Percentiles rank a stretch among this genome's conserved stretches.
Evolutionary conservation across 257 asterid species (phyloP).

Genomic region (Nicotiana undulata): DNA sequence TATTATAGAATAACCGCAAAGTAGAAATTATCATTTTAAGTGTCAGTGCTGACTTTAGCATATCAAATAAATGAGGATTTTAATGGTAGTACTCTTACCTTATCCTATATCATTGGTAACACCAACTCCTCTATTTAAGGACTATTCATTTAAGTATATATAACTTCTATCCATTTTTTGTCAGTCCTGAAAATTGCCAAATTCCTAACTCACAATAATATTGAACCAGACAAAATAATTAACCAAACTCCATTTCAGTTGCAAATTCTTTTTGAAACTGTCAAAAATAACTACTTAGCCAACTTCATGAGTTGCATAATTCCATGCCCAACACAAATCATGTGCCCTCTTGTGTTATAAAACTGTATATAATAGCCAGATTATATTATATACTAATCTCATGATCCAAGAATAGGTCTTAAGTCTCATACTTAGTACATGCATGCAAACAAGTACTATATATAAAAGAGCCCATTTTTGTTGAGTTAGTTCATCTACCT

Average conservation of each 20-base stretch:
- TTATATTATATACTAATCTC: not conserved
- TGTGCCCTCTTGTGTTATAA: not conserved
- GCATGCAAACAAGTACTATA: constrained; percentile 15
- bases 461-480: constrained; percentile 17
- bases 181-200: not conserved
- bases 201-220: not conserved
- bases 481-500: constrained; percentile 40
- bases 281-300: not conserved
- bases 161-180: not conserved
- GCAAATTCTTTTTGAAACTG: constrained; percentile 3
- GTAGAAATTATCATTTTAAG: not conserved
- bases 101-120: constrained; percentile 18
- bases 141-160: not conserved
- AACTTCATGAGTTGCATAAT: not conserved
- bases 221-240: not conserved
- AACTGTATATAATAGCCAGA: not conserved
- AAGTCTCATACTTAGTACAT: constrained; percentile 4
- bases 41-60: not conserved
- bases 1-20: not conserved
- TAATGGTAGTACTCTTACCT: constrained; percentile 3
- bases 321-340: not conserved
- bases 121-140: constrained; percentile 10
- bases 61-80: not conserved
- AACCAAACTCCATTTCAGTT: not conserved
- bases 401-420: not conserved